Evolutionary conservation across 2,329 filamentous ascomycete genomes (phyloP).

Genomic region (Alternaria rosae): DNA sequence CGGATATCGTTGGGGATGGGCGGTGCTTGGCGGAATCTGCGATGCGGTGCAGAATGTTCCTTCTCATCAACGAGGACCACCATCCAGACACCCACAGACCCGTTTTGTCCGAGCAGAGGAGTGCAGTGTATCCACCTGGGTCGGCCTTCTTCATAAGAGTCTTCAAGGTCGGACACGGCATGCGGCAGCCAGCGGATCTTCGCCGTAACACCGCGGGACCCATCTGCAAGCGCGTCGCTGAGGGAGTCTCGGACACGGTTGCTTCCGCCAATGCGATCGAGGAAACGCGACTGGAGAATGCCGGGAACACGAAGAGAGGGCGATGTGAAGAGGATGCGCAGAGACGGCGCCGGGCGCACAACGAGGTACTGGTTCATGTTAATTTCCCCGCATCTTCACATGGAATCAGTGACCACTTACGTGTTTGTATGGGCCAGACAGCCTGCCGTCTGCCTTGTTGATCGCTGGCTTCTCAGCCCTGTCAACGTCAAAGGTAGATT

Average conservation of each 20-base stretch:
- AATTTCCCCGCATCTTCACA: neutral
- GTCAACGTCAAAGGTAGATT: conserved; percentile 42
- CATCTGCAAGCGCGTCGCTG: conserved; percentile 68
- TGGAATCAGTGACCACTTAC: conserved; percentile 50
- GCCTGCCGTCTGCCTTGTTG: conserved; percentile 32
- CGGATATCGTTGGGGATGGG: conserved; percentile 40
- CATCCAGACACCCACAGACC: conserved; percentile 80
- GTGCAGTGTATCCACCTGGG: conserved; percentile 81
- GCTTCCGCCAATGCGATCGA: conserved; percentile 59
- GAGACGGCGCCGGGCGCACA: conserved; percentile 56
- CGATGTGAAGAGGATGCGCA: conserved; percentile 60
- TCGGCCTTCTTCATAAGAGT: conserved; percentile 64
- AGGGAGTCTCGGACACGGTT: conserved; percentile 62
- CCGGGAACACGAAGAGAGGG: conserved; percentile 59
- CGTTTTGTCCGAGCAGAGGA: conserved; percentile 71
- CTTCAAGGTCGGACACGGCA: conserved; percentile 46
- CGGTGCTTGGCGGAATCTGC: conserved; percentile 42
- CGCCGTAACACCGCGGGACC: conserved; percentile 72
- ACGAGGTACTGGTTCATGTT: conserved; percentile 53
- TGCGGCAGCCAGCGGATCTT: conserved; percentile 72
- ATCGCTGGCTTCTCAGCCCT: conserved; percentile 18
- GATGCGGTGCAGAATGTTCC: conserved; percentile 26
- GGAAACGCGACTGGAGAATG: conserved; percentile 58
- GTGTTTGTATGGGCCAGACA: conserved; percentile 64
- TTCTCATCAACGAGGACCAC: conserved; percentile 71